Conservation (phyloP, 202 grass and related monocot genomes). For the Elaeis oleifera region DNA sequence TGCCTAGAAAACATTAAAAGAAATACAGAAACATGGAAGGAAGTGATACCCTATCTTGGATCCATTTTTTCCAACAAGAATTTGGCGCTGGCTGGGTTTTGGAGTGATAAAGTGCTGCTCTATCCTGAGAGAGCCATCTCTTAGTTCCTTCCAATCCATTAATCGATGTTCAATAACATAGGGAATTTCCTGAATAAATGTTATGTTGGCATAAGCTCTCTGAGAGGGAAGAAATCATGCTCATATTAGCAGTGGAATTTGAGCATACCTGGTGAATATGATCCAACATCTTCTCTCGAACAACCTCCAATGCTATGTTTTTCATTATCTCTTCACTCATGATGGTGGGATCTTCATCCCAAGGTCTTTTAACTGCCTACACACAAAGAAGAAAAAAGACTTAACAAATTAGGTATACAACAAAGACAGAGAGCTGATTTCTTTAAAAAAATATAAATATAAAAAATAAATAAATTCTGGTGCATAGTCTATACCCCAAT, state of each 20-base stretch:
- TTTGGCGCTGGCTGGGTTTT: conserved; percentile 85
- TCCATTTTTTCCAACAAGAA: conserved; percentile 98
- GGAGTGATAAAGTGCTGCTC: conserved; percentile 91
- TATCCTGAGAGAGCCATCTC: conserved; percentile 90
- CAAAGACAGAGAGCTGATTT: too few relatives aligned
- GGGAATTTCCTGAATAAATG: conserved; percentile 74
- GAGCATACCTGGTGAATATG: conserved; percentile 82
- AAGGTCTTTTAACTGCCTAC: conserved; percentile 86
- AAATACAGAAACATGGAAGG: neutral
- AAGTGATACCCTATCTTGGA: conserved; percentile 87
- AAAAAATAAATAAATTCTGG: too few relatives aligned
- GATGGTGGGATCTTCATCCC: conserved; percentile 77
- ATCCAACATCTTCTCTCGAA: conserved; percentile 90
- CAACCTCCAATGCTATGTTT: conserved; percentile 86
- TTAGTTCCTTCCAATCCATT: conserved; percentile 93
- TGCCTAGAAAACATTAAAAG: neutral
- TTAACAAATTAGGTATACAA: neutral
- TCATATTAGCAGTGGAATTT: conserved; percentile 10
- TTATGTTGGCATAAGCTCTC: conserved; percentile 16
- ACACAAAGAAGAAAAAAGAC: conserved; percentile 12
- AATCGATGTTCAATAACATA: conserved; percentile 91
- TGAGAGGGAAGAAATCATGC: conserved; percentile 1
- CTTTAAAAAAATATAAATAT: too few relatives aligned
- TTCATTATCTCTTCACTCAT: conserved; percentile 97
- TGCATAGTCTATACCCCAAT: too few relatives aligned